Evolutionary conservation across 768 basidiomycete genomes (phyloP), one percentile per base, ranked within the genome.

Genomic region (Neoboletus magnificus): DNA sequence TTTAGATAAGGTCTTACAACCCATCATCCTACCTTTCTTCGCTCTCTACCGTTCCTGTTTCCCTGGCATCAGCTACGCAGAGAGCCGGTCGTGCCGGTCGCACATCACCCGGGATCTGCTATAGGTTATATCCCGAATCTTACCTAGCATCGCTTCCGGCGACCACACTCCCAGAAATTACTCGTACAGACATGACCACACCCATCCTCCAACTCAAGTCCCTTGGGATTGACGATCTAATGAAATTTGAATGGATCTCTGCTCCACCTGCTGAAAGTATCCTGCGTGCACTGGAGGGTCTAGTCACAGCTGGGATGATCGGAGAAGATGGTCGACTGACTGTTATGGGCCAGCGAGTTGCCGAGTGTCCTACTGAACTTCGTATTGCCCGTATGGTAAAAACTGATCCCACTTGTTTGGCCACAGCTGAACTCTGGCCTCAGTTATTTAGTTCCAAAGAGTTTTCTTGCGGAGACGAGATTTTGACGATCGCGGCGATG

Each of bases 191-290:
- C 65, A 82, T 99, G 74, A 89, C 90, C 0, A 89, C 91, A 3
- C 90, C 93, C 5, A 88, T 99, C 48, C 76, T 99, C 18, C 95
- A 98, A 68, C 81, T 98, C 47, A 98, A 98, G 71, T 89, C 91
- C 0, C 79, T 99, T 30, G 97, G 97, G 10, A 89, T 99, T 43
- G 89, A 98, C 62, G 93, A 99, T 71, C 71, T 98, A 15, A 88
- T 97, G 82, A 91, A 90, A 66, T 96, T 98, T 67, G 94, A 98
- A 66, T 99, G 94, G 89, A 83, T 98, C 32, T 87, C 88, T 30
- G 77, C 86, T 0, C 97, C 97, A 33, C 91, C 93, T 3, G 85
- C 88, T 12, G 90, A 92, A 68, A 88, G 86, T 62, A 81, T 98
- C 33, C 73, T 94, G 42, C 78, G 93, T 37, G 93, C 93, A 18